Evolutionary conservation across 305 asterid genomes (phyloP).

Genomic region (Fraxinus sp.): DNA sequence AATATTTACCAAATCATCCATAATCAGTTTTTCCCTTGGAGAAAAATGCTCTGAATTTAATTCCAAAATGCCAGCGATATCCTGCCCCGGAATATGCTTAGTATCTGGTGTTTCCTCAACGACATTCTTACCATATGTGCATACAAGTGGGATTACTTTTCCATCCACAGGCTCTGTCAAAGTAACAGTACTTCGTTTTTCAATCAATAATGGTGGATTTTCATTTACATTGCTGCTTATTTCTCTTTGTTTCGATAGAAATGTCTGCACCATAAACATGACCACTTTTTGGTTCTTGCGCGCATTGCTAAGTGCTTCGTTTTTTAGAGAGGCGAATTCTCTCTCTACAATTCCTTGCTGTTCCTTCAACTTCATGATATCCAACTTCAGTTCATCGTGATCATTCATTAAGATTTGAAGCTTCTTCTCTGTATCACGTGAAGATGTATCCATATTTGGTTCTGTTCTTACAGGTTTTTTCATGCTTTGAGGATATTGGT

Average conservation of each 20-base stretch:
- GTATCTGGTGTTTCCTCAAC: conserved; percentile 4
- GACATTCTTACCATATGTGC: conserved; percentile 10
- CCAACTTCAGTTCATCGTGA: conserved; percentile 14
- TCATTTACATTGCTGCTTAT: not conserved
- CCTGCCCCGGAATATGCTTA: not conserved
- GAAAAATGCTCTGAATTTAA: not conserved
- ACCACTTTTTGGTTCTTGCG: not conserved
- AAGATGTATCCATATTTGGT: not conserved
- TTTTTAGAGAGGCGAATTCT: conserved; percentile 18
- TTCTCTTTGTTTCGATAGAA: not conserved
- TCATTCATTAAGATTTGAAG: conserved; percentile 13
- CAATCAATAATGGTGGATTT: not conserved
- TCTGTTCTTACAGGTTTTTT: not conserved
- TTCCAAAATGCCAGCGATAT: not conserved
- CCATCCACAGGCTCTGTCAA: not conserved
- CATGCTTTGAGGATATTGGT: not conserved
- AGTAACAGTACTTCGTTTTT: not conserved
- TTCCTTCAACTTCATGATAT: conserved; percentile 26
- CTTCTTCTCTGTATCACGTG: conserved; percentile 7
- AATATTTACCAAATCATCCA: conserved; percentile 18
- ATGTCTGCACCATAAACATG: not conserved
- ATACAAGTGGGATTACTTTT: not conserved
- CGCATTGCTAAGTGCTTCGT: not conserved
- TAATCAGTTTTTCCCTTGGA: conserved; percentile 23
- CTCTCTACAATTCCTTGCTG: conserved; percentile 22